Base-by-base conservation (phyloP, 2,329 filamentous ascomycete genomes). In the Daldinia sp. region DNA sequence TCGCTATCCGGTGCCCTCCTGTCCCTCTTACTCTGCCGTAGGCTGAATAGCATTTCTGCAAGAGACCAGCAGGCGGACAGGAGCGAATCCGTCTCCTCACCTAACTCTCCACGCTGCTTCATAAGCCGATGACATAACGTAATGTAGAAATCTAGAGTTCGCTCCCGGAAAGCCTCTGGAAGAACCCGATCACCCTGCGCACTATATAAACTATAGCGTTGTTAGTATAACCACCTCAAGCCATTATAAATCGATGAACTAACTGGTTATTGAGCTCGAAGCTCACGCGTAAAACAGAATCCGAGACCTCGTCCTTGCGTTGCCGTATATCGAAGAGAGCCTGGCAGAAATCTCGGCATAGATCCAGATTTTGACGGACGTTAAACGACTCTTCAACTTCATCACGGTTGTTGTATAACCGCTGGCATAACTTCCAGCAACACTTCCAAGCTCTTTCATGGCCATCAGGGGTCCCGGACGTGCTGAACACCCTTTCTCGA, bases 221-320 rank as follows among this genome's bases (percentile, higher is more conserved):
- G 41, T 64, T 43, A 65, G 50, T n/a, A 60, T 49, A 8, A 10
- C 13, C 1, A 15, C 68, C 47, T 63, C 23, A 48, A 11, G 9
- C 25, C 19, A 11, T 13, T 9, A 3, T 6, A 1, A 5, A 27
- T 17, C 7, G 13, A 37, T 29, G 4, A 7, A 75, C 85, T 74
- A 73, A 88, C 85, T 98, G 94, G 71, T 96, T 97, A 78, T 96
- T 97, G 21, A 97, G 83, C 78, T 97, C 94, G 74, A 97, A 97
- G 78, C 92, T 97, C 68, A 97, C 94, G 48, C 94, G 85, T 47
- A 98, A 79, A 11, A 97, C 90, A 0, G 94, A 96, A 76, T 98
- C 94, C 0, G 90, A 86, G 1, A 87, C 80, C 71, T 95, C 92
- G 66, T 96, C 90, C 52, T 90, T 88, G 67, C 88, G 88, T 62